Conservation (phyloP, 345 rosid species). For the Citrus inodora region DNA sequence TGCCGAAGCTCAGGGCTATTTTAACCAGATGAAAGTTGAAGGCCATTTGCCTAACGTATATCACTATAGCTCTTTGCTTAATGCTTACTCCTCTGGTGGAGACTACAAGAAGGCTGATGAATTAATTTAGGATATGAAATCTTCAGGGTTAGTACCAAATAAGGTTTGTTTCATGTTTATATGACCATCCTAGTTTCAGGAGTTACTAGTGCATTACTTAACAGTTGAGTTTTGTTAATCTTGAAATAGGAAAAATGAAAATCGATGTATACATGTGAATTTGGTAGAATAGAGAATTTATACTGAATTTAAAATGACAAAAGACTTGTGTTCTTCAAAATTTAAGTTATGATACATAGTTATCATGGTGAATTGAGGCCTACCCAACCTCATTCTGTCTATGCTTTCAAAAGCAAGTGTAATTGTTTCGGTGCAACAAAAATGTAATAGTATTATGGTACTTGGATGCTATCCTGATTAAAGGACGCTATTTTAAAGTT, state of each 20-base stretch:
- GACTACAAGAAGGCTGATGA: conserved; percentile 76
- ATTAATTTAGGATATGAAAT: conserved; percentile 70
- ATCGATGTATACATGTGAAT: background rate
- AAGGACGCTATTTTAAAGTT: background rate
- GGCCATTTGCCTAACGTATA: conserved; percentile 68
- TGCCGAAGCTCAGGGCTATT: conserved; percentile 70
- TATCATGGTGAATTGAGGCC: background rate
- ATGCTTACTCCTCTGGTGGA: conserved; percentile 76
- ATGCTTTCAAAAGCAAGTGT: background rate
- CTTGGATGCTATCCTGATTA: background rate
- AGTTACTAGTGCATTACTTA: background rate
- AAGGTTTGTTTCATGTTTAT: conserved; percentile 55
- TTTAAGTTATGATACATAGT: background rate
- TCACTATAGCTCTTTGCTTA: conserved; percentile 86
- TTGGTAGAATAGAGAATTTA: background rate
- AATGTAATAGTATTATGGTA: background rate
- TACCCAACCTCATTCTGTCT: background rate
- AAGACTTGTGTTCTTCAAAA: no score
- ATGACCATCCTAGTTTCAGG: background rate
- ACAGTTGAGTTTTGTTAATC: background rate
- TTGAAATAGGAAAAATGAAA: background rate
- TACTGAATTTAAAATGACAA: background rate
- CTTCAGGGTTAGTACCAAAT: conserved; percentile 75
- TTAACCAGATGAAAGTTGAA: conserved; percentile 74
- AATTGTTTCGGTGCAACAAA: background rate